Conservation (phyloP, 371 early-diverging fungal genomes). For the Mucor saturninus region DNA sequence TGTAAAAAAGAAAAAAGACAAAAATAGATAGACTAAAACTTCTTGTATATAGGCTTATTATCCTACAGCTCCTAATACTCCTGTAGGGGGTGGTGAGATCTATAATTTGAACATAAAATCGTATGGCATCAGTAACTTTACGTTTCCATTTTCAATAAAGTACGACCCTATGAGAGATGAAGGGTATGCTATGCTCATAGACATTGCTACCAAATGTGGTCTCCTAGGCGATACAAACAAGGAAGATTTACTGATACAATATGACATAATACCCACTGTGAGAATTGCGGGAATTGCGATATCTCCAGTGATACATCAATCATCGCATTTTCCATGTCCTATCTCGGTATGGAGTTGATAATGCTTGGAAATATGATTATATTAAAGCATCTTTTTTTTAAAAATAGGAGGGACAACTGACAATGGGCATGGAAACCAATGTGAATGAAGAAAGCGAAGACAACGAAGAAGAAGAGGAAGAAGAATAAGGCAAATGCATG, state of each 20-base stretch:
- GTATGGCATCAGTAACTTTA: constrained; percentile 34
- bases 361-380: neutral
- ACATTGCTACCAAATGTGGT: constrained; percentile 43
- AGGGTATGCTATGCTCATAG: constrained; percentile 38
- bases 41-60: constrained; percentile 43
- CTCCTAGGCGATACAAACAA: constrained; percentile 4
- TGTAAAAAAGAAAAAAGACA: neutral
- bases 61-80: constrained; percentile 30
- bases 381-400: too few species aligned
- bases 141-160: constrained; percentile 40
- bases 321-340: constrained; percentile 20
- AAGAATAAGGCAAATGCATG: neutral
- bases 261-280: constrained; percentile 45
- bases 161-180: constrained; percentile 36
- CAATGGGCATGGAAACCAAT: neutral
- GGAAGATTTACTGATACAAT: constrained; percentile 32
- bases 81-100: constrained; percentile 47
- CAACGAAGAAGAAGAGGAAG: neutral
- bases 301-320: constrained; percentile 12
- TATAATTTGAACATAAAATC: constrained; percentile 34
- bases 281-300: constrained; percentile 28
- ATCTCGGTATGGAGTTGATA: constrained; percentile 11
- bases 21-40: neutral
- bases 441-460: neutral
- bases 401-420: neutral